Conservation (phyloP, 2,329 filamentous ascomycete species). For the Aschersonia sp. region DNA sequence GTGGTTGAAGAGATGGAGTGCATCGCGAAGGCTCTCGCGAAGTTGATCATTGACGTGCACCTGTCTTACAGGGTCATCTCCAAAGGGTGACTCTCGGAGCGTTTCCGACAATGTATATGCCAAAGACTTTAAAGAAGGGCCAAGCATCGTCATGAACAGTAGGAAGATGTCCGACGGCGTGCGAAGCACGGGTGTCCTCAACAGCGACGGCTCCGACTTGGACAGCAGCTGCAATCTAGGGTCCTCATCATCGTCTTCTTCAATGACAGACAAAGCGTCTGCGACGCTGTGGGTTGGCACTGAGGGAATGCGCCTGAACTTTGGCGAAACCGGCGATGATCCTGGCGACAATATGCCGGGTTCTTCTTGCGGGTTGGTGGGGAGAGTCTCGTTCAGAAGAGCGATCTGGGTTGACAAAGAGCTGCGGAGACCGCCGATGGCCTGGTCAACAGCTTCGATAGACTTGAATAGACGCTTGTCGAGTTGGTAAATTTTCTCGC, state of each 20-base stretch:
- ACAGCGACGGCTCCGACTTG: constrained; percentile 15
- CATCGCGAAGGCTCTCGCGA: constrained; percentile 63
- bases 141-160: constrained; percentile 74
- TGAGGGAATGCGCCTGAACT: constrained; percentile 13
- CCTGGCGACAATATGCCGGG: constrained; percentile 4
- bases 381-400: constrained; percentile 51
- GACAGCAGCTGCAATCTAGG: constrained; percentile 8
- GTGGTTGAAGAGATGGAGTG: constrained; percentile 62
- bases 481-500: constrained; percentile 62
- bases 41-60: constrained; percentile 71
- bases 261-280: constrained; percentile 44
- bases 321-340: constrained; percentile 10
- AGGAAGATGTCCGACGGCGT: constrained; percentile 77
- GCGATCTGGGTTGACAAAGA: constrained; percentile 82
- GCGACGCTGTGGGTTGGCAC: constrained; percentile 22
- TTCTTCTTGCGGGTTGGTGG: constrained; percentile 1
- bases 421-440: constrained; percentile 78
- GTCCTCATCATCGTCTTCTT: constrained; percentile 39
- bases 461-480: constrained; percentile 72
- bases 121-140: constrained; percentile 93
- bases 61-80: constrained; percentile 46
- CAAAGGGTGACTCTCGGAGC: constrained; percentile 75
- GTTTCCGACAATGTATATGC: constrained; percentile 82
- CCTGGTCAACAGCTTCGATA: constrained; percentile 73
- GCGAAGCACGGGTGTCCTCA: constrained; percentile 25